phyloP scores from a whole-genome alignment of 495 filamentous ascomycete species.

The Staphylotrichum tortipilum region DNA sequence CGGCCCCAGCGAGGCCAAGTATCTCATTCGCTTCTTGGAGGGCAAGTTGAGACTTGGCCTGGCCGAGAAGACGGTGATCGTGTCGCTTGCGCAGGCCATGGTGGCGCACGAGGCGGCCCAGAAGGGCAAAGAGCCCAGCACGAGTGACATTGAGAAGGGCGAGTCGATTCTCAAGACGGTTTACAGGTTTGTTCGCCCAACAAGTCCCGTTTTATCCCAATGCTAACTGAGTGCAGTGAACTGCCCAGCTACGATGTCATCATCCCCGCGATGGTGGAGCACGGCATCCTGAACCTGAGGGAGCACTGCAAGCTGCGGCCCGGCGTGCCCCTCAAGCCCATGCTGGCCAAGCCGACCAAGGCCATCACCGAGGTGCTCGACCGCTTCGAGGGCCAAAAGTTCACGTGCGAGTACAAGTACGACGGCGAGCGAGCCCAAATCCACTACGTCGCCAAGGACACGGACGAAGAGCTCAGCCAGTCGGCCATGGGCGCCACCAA shows the following conservation, averaged over 20 bases:
- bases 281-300: conserved; percentile 72
- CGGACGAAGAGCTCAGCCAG: conserved; percentile 48
- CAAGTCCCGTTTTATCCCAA: not conserved
- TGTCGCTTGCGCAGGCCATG: conserved; percentile 80
- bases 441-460: conserved; percentile 85
- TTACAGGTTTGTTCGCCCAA: conserved; percentile 54
- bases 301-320: conserved; percentile 88
- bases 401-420: conserved; percentile 99
- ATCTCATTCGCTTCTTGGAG: conserved; percentile 82
- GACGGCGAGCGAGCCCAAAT: conserved; percentile 96
- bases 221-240: conserved; percentile 48
- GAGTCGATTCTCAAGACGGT: conserved; percentile 82
- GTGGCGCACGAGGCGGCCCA: conserved; percentile 68
- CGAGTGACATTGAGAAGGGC: conserved; percentile 68
- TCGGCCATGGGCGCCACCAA: conserved; percentile 43
- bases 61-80: conserved; percentile 85
- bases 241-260: conserved; percentile 93
- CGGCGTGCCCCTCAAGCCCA: conserved; percentile 92
- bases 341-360: conserved; percentile 98
- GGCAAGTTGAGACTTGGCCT: conserved; percentile 87
- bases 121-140: conserved; percentile 57
- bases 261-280: conserved; percentile 75
- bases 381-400: conserved; percentile 88
- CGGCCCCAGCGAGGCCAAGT: conserved; percentile 91
- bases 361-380: conserved; percentile 98